Conservation (phyloP, 345 rosid species). For the Moricandia arvensis region DNA sequence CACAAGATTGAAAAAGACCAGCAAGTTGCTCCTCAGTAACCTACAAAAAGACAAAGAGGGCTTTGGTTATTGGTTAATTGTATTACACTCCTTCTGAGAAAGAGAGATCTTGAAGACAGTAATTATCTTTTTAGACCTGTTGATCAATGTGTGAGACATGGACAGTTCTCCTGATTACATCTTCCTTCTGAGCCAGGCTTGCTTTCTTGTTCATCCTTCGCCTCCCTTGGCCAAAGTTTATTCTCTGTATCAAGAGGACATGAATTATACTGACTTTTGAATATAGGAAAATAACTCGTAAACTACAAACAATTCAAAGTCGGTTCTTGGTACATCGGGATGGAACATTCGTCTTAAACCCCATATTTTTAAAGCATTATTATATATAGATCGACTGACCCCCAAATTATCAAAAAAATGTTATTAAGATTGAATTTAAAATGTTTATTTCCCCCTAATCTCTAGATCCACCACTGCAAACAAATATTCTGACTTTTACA, state of each 20-base stretch:
- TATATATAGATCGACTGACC: not conserved
- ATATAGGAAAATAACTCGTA: not conserved
- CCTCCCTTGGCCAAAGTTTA: constrained; percentile 57
- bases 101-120: not conserved
- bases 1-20: constrained; percentile 72
- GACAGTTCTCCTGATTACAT: constrained; percentile 24
- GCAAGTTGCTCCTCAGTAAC: constrained; percentile 96
- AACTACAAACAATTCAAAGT: not conserved
- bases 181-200: constrained; percentile 39
- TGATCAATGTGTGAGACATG: constrained; percentile 30
- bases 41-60: constrained; percentile 32
- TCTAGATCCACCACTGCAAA: not conserved
- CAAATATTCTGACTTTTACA: not conserved
- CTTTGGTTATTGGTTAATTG: not conserved
- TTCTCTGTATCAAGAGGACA: constrained; percentile 45
- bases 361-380: not conserved
- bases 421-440: not conserved
- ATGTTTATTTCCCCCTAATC: not conserved
- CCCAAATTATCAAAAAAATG: not conserved
- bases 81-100: not conserved
- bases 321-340: too few species aligned
- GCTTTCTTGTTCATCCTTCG: constrained; percentile 59
- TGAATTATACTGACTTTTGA: not conserved
- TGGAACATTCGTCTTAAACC: too few species aligned
- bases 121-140: constrained; percentile 13